Base-by-base conservation (phyloP, 2,329 filamentous ascomycete species). In the Capronia coronata region DNA sequence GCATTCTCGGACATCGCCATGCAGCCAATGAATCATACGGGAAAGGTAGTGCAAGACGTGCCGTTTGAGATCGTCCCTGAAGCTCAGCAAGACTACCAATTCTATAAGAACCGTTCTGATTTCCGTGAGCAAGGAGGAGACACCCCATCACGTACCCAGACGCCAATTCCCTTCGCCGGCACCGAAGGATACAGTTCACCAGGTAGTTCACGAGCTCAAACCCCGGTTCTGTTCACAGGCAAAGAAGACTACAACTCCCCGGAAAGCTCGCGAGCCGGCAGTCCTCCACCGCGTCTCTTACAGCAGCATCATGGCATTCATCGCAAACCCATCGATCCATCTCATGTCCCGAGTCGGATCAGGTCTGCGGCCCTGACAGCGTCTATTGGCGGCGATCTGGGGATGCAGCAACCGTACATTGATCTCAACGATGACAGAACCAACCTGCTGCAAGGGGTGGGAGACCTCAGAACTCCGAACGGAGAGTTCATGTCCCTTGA, bases 21-120 rank as follows among this genome's bases (percentile, higher is more conserved):
- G 89, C 72, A 75, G 32, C 64, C 72, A 2, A 68, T 69, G 2
- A 74, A 75, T 4, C 52, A 65, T 5, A 58, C 55, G 23, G 57
- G 59, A 29, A 51, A 59, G 14, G 54, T 58, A 54, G 64, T 41
- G 57, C 62, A 10, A 29, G 61, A 85, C 3, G 81, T 84, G 0
- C 87, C 88, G 0, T 96, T 96, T 66, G 91, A 97, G 67, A 82
- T 94, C 50, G 90, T 97, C 0, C 82, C 86, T 0, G 91, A 97
- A 61, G 78, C 78, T 47, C 82, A 88, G 42, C 83, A 95, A 67
- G 89, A 95, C 65, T 95, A 94, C 64, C 83, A 88, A 53, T 91
- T 88, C 69, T 97, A 83, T 75, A 96, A 94, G 68, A 84, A 95
- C 66, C 78, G 88, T 1, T 79, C 86, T 1, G 91, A 96, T 59